Evolutionary conservation across 805 yeast genomes (phyloP).

Genomic region (Clavispora asparagi): DNA sequence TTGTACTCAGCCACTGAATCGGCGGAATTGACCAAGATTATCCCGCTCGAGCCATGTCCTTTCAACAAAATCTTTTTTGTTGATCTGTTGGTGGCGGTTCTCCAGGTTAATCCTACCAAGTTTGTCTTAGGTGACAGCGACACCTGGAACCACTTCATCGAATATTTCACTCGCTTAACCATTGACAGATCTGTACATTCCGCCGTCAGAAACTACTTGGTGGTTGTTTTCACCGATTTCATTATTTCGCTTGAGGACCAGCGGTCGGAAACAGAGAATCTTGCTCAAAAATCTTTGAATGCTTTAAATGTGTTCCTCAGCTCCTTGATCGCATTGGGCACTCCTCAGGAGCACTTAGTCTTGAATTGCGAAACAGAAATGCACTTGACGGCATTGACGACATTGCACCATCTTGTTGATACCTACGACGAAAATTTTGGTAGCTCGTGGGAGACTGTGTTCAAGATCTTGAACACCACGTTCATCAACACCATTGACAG

Average conservation of each 20-base stretch:
- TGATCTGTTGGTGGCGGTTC: conserved; percentile 47
- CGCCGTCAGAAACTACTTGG: conserved; percentile 44
- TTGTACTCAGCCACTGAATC: conserved; percentile 29
- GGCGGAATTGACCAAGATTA: conserved; percentile 2
- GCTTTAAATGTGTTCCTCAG: conserved; percentile 44
- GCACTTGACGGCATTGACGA: conserved; percentile 54
- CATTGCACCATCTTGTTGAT: conserved; percentile 69
- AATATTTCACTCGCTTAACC: conserved; percentile 42
- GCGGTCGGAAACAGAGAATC: conserved; percentile 4
- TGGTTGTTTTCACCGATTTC: conserved; percentile 48
- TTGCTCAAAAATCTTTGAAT: conserved; percentile 45
- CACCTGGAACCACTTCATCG: conserved; percentile 46
- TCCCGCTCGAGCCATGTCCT: conserved; percentile 32
- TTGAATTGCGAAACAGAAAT: conserved; percentile 64
- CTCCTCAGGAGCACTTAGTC: conserved; percentile 39
- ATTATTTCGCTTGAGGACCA: conserved; percentile 22
- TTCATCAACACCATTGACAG: conserved; percentile 29
- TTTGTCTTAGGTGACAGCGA: conserved; percentile 38
- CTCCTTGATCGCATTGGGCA: conserved; percentile 33
- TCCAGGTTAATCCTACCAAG: conserved; percentile 47
- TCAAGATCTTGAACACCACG: conserved; percentile 56
- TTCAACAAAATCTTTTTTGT: conserved; percentile 55
- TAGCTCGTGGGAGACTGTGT: conserved; percentile 70
- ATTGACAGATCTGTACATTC: conserved; percentile 36
- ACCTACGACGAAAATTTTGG: conserved; percentile 60